Evolutionary conservation across 352 stramenopile genomes (phyloP).

Genomic region (Globisporangium megalacanthum): DNA sequence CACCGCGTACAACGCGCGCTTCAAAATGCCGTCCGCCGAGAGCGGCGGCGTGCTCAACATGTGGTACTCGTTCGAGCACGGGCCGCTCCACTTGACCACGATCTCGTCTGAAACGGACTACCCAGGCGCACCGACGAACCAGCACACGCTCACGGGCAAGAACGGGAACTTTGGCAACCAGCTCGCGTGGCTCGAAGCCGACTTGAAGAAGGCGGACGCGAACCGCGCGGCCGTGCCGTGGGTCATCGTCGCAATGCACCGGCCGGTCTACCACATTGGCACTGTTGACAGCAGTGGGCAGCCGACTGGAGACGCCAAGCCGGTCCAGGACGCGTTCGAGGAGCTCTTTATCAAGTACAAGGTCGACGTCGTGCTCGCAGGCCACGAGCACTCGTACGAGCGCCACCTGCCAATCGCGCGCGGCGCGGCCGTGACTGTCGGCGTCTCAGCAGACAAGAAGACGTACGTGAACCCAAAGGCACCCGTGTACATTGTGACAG

Average conservation of each 20-base stretch:
- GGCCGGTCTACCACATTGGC: constrained; percentile 28
- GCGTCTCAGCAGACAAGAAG: constrained; percentile 42
- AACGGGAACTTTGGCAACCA: constrained; percentile 51
- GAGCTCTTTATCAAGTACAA: constrained; percentile 79
- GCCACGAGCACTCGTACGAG: constrained; percentile 87
- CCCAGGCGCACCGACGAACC: constrained; percentile 28
- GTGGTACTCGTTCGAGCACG: constrained; percentile 88
- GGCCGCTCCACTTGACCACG: constrained; percentile 72
- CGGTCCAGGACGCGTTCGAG: constrained; percentile 71
- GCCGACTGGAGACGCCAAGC: constrained; percentile 12
- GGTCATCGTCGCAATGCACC: constrained; percentile 50
- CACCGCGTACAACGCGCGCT: constrained; percentile 77
- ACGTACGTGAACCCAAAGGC: constrained; percentile 54
- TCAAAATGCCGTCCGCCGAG: constrained; percentile 80
- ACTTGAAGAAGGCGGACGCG: constrained; percentile 36
- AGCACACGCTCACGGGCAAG: constrained; percentile 22
- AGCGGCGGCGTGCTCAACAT: constrained; percentile 61
- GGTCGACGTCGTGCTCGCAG: constrained; percentile 81
- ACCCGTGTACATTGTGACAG: constrained; percentile 64
- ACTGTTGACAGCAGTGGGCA: constrained; percentile 14
- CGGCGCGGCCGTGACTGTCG: constrained; percentile 30
- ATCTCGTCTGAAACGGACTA: constrained; percentile 83
- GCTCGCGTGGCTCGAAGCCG: constrained; percentile 40
- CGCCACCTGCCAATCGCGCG: constrained; percentile 54
- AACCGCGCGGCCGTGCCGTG: constrained; percentile 42